Percentiles rank a stretch among this genome's conserved stretches.
Conservation (phyloP, 352 stramenopile species). For the Plasmopara viticola region DNA sequence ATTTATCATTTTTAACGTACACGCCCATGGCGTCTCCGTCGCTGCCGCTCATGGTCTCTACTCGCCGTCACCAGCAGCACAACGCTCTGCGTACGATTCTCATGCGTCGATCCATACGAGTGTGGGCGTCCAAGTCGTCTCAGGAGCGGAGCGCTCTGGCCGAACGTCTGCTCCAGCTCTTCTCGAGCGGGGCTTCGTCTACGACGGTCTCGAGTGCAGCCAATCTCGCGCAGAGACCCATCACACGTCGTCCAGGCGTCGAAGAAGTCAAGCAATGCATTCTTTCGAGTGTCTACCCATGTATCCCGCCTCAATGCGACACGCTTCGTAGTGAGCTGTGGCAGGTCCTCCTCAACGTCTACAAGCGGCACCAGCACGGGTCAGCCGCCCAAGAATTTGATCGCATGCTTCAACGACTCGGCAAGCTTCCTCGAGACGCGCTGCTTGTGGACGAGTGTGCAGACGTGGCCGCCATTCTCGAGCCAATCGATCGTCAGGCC, state of each 20-base stretch:
- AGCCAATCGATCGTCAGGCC: constrained; percentile 11
- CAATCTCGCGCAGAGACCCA: constrained; percentile 26
- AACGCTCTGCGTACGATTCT: constrained; percentile 38
- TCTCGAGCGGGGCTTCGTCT: constrained; percentile 36
- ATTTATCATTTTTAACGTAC: constrained; percentile 1
- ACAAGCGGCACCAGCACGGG: constrained; percentile 71
- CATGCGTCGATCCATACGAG: constrained; percentile 39
- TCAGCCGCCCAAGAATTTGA: constrained; percentile 67
- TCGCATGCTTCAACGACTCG: constrained; percentile 53
- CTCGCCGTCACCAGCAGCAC: constrained; percentile 9
- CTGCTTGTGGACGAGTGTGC: constrained; percentile 53
- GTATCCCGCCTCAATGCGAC: constrained; percentile 44
- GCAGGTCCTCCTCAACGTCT: constrained; percentile 78
- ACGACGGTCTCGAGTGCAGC: constrained; percentile 7
- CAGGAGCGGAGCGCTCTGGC: constrained; percentile 52
- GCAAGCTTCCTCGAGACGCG: constrained; percentile 58
- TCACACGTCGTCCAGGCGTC: constrained; percentile 68
- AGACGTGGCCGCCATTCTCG: constrained; percentile 36
- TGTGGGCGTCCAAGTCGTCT: constrained; percentile 47
- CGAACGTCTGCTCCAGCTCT: constrained; percentile 53
- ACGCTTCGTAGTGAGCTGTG: constrained; percentile 64
- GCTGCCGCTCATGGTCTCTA: constrained; percentile 1
- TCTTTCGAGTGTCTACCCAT: constrained; percentile 37
- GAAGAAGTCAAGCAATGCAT: constrained; percentile 66
- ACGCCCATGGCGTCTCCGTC: constrained; percentile 16